These are phyloP conservation scores for Immersiporthe knoxdaviesiana DNA, from an alignment of 2,329 filamentous ascomycete genomes.

Conservation along the genomic window DNA sequence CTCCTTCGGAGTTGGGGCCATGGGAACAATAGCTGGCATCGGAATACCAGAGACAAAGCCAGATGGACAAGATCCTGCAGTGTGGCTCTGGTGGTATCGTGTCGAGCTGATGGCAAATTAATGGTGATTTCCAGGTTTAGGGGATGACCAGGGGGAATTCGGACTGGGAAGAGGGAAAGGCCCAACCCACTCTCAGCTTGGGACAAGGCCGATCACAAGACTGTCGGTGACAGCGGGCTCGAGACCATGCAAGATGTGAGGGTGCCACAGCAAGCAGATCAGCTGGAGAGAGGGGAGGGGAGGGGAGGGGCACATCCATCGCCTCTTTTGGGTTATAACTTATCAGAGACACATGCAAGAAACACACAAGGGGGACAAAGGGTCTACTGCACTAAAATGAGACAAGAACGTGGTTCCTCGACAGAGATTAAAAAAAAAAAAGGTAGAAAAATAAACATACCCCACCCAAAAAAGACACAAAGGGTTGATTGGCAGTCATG, in stretches of 20 bases:
- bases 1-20: not conserved
- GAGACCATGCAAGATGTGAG: slow-evolving; percentile 5
- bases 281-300: not conserved
- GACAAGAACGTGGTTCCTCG: not conserved
- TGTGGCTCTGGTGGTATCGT: slow-evolving; percentile 13
- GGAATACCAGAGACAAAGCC: not conserved
- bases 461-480: not conserved
- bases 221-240: slow-evolving; percentile 24
- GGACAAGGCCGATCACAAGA: slow-evolving; percentile 28
- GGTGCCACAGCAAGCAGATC: slow-evolving; percentile 6
- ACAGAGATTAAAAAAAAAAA: not conserved
- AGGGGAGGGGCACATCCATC: not conserved
- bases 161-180: slow-evolving; percentile 21
- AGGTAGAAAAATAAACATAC: not conserved
- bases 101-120: slow-evolving; percentile 27
- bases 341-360: not conserved
- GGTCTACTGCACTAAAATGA: not conserved
- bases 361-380: not conserved
- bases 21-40: not conserved
- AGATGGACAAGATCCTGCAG: not conserved
- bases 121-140: slow-evolving; percentile 29
- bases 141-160: slow-evolving; percentile 16
- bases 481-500: not conserved
- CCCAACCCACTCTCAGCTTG: slow-evolving; percentile 26
- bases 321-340: too few relatives aligned